Conservation (phyloP, 257 asterid species). For the Solanum chilense region DNA sequence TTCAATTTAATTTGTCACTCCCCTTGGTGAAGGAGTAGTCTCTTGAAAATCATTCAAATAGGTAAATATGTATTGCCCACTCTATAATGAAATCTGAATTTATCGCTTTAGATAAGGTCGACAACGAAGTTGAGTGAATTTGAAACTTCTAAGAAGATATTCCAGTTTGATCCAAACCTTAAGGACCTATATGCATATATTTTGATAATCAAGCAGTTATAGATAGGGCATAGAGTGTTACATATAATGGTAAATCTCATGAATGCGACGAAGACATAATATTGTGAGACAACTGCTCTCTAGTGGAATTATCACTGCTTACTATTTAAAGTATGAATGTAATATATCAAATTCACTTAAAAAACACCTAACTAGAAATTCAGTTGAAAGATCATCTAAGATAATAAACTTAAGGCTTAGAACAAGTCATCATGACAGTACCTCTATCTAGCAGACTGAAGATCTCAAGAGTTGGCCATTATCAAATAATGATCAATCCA, state of each 20-base stretch:
- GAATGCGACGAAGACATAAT: too few relatives aligned
- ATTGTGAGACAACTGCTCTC: not conserved
- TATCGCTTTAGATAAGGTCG: not conserved
- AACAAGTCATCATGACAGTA: not conserved
- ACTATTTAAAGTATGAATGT: too few relatives aligned
- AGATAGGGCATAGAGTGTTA: not conserved
- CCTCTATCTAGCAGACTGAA: not conserved
- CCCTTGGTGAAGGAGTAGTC: too few relatives aligned
- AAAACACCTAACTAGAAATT: not conserved
- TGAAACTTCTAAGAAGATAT: not conserved
- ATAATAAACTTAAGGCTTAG: not conserved
- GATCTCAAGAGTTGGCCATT: not conserved
- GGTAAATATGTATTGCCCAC: rapidly evolving
- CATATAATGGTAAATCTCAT: not conserved
- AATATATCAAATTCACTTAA: too few relatives aligned
- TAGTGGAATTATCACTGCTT: not conserved
- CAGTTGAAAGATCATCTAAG: not conserved
- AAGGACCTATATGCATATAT: not conserved
- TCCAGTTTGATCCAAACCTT: not conserved
- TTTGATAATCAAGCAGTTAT: not conserved
- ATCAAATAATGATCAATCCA: not conserved
- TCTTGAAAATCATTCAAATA: not conserved
- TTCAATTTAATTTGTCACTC: too few relatives aligned
- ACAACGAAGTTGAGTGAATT: too few relatives aligned
- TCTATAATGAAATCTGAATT: not conserved